These are phyloP conservation scores for Chenopodium suecicum DNA, from an alignment of 148 eudicot genomes.

Conservation along the genomic window DNA sequence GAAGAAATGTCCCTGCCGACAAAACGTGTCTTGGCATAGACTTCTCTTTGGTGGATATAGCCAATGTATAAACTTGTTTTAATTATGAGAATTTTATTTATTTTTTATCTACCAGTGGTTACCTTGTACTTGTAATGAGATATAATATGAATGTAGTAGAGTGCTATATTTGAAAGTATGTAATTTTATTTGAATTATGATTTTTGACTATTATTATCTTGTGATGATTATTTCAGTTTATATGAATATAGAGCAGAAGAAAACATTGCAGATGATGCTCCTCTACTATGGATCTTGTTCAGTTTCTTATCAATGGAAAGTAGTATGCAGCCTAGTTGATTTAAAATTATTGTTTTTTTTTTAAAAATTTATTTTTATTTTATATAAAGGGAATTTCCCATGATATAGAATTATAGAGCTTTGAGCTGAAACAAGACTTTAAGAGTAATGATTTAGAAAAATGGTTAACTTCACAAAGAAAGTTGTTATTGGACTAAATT, in stretches of 20 bases:
- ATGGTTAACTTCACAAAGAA: neutral
- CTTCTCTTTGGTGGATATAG: too few relatives aligned
- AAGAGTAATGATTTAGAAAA: neutral
- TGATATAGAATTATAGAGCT: neutral
- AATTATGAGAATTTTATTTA: too few relatives aligned
- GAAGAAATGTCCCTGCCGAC: too few relatives aligned
- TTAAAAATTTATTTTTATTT: too few relatives aligned
- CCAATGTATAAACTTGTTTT: too few relatives aligned
- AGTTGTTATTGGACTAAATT: neutral
- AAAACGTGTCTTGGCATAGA: too few relatives aligned
- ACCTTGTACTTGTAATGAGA: too few relatives aligned
- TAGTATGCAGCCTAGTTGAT: neutral
- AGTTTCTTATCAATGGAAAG: neutral
- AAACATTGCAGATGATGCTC: neutral
- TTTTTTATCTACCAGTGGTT: too few relatives aligned
- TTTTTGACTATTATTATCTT: neutral
- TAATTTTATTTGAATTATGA: neutral
- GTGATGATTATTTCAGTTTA: neutral
- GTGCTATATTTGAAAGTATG: neutral
- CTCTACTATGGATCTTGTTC: neutral
- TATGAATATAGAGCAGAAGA: neutral
- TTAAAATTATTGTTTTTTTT: too few relatives aligned
- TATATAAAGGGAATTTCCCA: too few relatives aligned
- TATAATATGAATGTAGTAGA: too few relatives aligned
- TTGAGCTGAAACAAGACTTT: neutral